These are phyloP conservation scores for Calonectria henricotiae DNA, from an alignment of 2,329 filamentous ascomycete genomes.

Conservation along the genomic window DNA sequence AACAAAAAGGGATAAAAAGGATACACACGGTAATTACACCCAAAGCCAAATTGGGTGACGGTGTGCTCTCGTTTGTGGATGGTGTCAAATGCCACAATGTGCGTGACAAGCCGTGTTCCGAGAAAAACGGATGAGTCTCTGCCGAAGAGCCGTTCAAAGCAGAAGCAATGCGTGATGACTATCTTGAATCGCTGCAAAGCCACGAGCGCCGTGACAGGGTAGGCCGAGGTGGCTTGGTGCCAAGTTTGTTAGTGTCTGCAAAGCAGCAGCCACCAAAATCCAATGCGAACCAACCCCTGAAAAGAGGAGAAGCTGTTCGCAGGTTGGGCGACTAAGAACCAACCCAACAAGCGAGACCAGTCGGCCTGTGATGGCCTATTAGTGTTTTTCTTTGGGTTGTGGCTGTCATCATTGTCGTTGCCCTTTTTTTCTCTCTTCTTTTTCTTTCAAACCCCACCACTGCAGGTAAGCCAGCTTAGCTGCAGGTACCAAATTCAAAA, in stretches of 20 bases:
- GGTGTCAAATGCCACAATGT: background rate
- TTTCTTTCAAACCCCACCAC: background rate
- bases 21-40: background rate
- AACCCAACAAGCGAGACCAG: background rate
- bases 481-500: background rate
- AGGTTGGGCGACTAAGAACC: background rate
- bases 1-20: constrained; percentile 1
- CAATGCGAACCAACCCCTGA: constrained; percentile 25
- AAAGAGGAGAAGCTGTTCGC: background rate
- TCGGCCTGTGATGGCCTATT: background rate
- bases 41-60: constrained; percentile 7
- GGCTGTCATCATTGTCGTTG: background rate
- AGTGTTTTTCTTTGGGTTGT: background rate
- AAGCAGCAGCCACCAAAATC: constrained; percentile 20
- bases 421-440: background rate
- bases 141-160: constrained; percentile 11
- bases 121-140: background rate
- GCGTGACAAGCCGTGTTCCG: background rate
- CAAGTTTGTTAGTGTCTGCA: constrained; percentile 24
- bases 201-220: background rate
- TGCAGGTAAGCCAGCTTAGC: constrained; percentile 1
- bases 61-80: background rate
- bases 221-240: constrained; percentile 19
- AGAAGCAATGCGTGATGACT: constrained; percentile 11
- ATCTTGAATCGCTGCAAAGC: background rate